Evolutionary conservation across 2,329 filamentous ascomycete genomes (phyloP).

Genomic region (Pezicula carpinea): DNA sequence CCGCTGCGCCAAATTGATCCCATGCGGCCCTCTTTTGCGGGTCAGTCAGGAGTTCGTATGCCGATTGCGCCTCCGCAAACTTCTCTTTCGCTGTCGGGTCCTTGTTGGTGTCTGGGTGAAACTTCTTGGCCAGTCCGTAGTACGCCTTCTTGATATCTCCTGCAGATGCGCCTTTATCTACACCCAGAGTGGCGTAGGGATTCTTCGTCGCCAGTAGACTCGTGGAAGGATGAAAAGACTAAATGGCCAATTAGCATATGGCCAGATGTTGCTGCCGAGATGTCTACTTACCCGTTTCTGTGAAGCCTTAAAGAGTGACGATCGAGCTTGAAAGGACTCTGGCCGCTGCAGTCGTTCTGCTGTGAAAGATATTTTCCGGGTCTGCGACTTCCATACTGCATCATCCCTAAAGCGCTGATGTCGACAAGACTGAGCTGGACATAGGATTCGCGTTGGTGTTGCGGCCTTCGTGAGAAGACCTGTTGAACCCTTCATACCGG

Average conservation of each 20-base stretch:
- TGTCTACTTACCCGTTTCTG: conserved; percentile 21
- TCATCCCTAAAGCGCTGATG: conserved; percentile 14
- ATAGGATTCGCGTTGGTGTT: conserved; percentile 22
- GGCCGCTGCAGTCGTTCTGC: conserved; percentile 4
- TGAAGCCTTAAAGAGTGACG: not conserved
- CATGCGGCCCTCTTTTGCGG: conserved; percentile 88
- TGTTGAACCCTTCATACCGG: conserved; percentile 28
- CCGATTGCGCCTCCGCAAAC: conserved; percentile 86
- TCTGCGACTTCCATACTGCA: conserved; percentile 13
- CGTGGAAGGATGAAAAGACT: conserved; percentile 28
- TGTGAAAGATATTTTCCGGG: conserved; percentile 14
- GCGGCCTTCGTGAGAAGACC: conserved; percentile 26
- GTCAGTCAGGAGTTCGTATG: conserved; percentile 92
- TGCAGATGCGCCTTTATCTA: conserved; percentile 73
- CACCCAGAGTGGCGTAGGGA: conserved; percentile 83
- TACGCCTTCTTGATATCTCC: conserved; percentile 97
- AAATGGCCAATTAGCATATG: conserved; percentile 2
- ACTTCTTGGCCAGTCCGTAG: conserved; percentile 96
- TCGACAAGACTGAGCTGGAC: conserved; percentile 20
- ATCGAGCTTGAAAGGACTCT: conserved; percentile 1
- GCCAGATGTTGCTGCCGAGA: not conserved
- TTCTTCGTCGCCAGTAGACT: conserved; percentile 49
- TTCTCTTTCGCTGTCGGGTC: conserved; percentile 89
- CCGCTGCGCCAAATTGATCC: conserved; percentile 84
- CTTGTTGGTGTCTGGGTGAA: conserved; percentile 97